Evolutionary conservation across 768 basidiomycete genomes (phyloP).

Genomic region (Termitomyces sp.): DNA sequence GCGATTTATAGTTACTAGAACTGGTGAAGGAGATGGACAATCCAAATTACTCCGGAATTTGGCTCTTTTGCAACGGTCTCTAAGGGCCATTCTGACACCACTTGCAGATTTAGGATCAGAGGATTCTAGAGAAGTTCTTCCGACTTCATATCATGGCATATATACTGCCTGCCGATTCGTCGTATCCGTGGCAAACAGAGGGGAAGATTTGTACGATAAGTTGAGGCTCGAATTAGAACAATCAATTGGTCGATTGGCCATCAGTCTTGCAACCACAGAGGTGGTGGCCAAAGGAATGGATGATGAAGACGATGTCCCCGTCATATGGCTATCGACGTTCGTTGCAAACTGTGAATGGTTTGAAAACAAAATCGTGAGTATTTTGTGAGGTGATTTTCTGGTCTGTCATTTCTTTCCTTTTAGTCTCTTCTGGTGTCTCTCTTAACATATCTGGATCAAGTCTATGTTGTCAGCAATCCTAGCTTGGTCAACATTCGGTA

Average conservation of each 20-base stretch:
- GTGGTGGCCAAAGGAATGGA: conserved; percentile 18
- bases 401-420: neutral
- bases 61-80: conserved; percentile 28
- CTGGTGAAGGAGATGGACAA: conserved; percentile 20
- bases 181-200: conserved; percentile 47
- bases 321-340: conserved; percentile 57
- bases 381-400: neutral
- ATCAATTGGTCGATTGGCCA: conserved; percentile 37
- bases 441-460: conserved; percentile 68
- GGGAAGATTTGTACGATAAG: conserved; percentile 52
- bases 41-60: conserved; percentile 13
- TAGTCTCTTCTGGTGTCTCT: conserved; percentile 58
- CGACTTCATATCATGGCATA: conserved; percentile 50
- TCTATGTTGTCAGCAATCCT: conserved; percentile 43
- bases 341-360: conserved; percentile 59
- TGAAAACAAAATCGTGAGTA: conserved; percentile 56
- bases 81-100: conserved; percentile 34
- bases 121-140: conserved; percentile 26
- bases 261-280: conserved; percentile 24
- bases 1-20: conserved; percentile 12
- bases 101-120: conserved; percentile 4
- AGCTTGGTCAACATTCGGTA: conserved; percentile 42
- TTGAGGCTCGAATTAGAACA: conserved; percentile 59
- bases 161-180: conserved; percentile 52
- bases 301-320: conserved; percentile 13